These are phyloP conservation scores for Wolfiporia cocos DNA, from an alignment of 1,284 basidiomycete species.

Conservation along the genomic window DNA sequence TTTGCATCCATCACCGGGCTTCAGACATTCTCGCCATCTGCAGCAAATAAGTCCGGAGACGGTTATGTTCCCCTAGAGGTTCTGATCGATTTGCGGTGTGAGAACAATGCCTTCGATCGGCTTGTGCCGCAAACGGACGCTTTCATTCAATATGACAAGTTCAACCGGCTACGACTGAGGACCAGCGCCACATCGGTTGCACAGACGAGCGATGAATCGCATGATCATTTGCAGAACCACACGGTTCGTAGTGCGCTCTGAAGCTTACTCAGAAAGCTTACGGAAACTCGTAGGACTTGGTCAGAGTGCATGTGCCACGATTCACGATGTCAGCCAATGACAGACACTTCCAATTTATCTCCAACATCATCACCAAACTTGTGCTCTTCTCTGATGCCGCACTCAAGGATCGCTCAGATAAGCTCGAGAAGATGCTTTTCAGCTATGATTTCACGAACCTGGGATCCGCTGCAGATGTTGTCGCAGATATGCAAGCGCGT, in stretches of 20 bases:
- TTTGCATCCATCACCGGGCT: constrained; percentile 49
- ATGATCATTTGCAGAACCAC: constrained; percentile 74
- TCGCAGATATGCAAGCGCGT: constrained; percentile 71
- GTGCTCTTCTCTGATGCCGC: constrained; percentile 86
- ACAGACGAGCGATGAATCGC: constrained; percentile 29
- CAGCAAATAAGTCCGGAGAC: constrained; percentile 31
- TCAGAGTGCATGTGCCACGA: constrained; percentile 77
- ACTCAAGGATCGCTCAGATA: constrained; percentile 71
- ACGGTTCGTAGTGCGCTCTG: constrained; percentile 43
- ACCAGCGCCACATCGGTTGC: constrained; percentile 57
- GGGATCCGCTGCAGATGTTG: constrained; percentile 57
- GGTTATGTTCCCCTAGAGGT: constrained; percentile 83
- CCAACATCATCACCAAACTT: constrained; percentile 84
- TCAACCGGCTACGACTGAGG: constrained; percentile 85
- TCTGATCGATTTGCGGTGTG: constrained; percentile 78
- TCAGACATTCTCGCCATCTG: constrained; percentile 82
- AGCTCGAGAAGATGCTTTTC: constrained; percentile 82
- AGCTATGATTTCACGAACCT: constrained; percentile 90
- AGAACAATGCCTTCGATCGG: constrained; percentile 81
- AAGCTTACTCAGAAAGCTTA: neutral
- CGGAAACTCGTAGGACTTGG: constrained; percentile 60
- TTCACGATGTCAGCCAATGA: constrained; percentile 89
- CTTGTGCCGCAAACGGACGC: constrained; percentile 89
- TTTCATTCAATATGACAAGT: constrained; percentile 87
- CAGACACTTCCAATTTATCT: constrained; percentile 83